Percentiles rank a stretch among this genome's conserved stretches.
Conservation (phyloP, 2,329 filamentous ascomycete species). For the Cladosporium sp. region DNA sequence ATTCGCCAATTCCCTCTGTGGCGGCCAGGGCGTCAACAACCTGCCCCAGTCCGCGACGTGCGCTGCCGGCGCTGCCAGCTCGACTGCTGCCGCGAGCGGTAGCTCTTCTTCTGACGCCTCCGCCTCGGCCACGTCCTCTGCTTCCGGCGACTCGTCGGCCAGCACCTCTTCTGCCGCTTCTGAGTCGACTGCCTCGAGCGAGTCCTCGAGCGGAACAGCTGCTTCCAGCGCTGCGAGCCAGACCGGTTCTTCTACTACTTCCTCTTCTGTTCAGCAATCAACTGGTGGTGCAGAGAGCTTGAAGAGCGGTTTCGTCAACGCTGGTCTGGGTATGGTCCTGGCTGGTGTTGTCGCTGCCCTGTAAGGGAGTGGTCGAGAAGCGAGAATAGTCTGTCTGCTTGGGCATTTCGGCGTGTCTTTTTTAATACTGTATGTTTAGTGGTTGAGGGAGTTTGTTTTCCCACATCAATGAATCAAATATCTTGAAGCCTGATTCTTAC, state of each 20-base stretch:
- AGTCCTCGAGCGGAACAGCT: neutral
- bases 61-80: constrained; percentile 22
- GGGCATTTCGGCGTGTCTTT: neutral
- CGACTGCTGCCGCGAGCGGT: constrained; percentile 17
- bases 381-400: neutral
- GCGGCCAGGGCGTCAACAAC: constrained; percentile 38
- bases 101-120: neutral
- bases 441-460: neutral
- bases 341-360: constrained; percentile 29
- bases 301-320: constrained; percentile 1
- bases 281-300: constrained; percentile 13
- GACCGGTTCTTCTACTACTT: neutral
- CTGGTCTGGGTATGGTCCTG: constrained; percentile 23
- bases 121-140: constrained; percentile 8
- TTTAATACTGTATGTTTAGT: neutral
- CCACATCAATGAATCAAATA: neutral
- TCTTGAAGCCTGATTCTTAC: neutral
- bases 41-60: constrained; percentile 44
- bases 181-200: neutral
- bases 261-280: neutral
- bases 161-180: constrained; percentile 4
- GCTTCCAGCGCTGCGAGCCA: constrained; percentile 1
- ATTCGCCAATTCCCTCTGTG: constrained; percentile 45
- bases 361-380: constrained; percentile 18
- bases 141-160: neutral